A percentile compares a stretch with the other conserved stretches of the same genome.
These are phyloP conservation scores for Penicillium tannophilum DNA, from an alignment of 495 filamentous ascomycete genomes.

Conservation along the genomic window DNA sequence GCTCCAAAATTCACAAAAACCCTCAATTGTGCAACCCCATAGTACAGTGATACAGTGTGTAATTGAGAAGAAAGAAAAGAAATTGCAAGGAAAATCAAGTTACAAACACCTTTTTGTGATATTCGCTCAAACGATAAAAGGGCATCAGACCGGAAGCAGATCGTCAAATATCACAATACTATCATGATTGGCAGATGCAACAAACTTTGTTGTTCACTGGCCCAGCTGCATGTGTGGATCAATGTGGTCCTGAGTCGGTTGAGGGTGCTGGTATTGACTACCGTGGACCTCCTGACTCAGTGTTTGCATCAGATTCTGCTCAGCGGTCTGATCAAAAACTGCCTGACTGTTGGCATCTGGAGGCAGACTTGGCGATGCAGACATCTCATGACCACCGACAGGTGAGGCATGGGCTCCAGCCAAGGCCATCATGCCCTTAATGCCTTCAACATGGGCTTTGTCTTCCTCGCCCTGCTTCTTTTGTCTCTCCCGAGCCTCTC, in stretches of 20 bases:
- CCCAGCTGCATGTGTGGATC: slow-evolving; percentile 44
- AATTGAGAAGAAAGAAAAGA: neutral
- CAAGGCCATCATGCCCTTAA: slow-evolving; percentile 69
- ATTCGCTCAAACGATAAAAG: neutral
- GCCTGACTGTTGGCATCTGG: slow-evolving; percentile 39
- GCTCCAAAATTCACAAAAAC: neutral
- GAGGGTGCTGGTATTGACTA: slow-evolving; percentile 39
- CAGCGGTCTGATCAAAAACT: slow-evolving; percentile 47
- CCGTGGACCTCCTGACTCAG: slow-evolving; percentile 52
- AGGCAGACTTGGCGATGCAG: slow-evolving; percentile 46
- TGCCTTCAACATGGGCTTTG: slow-evolving; percentile 68
- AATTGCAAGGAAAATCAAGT: neutral
- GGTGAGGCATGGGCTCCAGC: slow-evolving; percentile 48
- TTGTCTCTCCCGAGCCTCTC: slow-evolving; percentile 74
- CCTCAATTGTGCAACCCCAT: neutral
- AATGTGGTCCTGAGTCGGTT: slow-evolving; percentile 36
- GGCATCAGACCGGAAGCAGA: slow-evolving; percentile 1
- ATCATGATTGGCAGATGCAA: neutral
- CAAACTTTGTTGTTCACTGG: slow-evolving; percentile 27
- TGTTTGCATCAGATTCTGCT: slow-evolving; percentile 54
- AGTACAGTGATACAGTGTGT: slow-evolving; percentile 3
- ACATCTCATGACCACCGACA: slow-evolving; percentile 46
- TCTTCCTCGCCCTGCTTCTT: slow-evolving; percentile 69
- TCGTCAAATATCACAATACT: neutral
- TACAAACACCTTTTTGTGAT: neutral